A percentile compares a stretch with the other conserved stretches of the same genome.
Evolutionary conservation across 2,329 filamentous ascomycete species (phyloP).

Genomic region (Cladorrhinum sp.): DNA sequence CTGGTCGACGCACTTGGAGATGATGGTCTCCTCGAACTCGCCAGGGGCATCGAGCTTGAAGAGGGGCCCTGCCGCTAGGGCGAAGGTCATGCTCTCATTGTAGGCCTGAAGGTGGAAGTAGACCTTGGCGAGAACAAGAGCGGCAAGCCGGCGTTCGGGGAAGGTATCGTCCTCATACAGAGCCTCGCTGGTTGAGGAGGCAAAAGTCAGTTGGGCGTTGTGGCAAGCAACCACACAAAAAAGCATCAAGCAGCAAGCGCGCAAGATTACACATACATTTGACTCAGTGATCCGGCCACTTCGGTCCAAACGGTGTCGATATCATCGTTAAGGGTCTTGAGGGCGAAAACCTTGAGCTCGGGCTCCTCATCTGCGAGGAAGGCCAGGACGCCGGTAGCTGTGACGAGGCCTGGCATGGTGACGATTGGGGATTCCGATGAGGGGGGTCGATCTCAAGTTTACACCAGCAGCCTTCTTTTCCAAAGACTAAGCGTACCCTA

Average conservation of each 20-base stretch:
- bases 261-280: constrained; percentile 64
- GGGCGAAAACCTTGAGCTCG: constrained; percentile 89
- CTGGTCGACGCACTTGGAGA: constrained; percentile 96
- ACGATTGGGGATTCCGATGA: constrained; percentile 13
- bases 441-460: neutral
- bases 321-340: constrained; percentile 92
- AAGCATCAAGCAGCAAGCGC: neutral
- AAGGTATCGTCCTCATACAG: constrained; percentile 97
- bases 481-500: neutral
- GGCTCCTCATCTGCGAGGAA: constrained; percentile 93
- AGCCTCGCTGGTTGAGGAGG: constrained; percentile 67
- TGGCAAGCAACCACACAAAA: constrained; percentile 1
- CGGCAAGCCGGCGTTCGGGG: constrained; percentile 88
- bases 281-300: constrained; percentile 84
- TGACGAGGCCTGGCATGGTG: constrained; percentile 87
- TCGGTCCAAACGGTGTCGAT: constrained; percentile 98
- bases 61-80: constrained; percentile 87
- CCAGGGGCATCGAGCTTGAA: constrained; percentile 88
- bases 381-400: constrained; percentile 89
- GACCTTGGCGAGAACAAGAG: constrained; percentile 92
- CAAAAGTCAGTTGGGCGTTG: constrained; percentile 16
- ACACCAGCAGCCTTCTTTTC: neutral
- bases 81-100: constrained; percentile 98
- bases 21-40: constrained; percentile 98
- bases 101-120: constrained; percentile 99